Evolutionary conservation across 768 basidiomycete genomes (phyloP).

Genomic region (Gymnopilus junonius): DNA sequence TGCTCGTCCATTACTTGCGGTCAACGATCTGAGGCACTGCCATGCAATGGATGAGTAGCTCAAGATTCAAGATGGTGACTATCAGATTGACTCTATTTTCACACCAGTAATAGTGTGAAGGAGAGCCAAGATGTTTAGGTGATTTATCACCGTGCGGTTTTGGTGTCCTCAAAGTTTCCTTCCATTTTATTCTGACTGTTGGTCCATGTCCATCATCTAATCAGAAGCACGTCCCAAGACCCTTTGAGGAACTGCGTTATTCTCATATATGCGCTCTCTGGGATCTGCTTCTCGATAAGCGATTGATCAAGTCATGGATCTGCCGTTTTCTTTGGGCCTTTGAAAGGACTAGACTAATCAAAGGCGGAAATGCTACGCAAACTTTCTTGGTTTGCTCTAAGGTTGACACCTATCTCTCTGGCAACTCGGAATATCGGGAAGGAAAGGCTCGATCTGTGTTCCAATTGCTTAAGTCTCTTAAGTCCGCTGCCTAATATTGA

Average conservation of each 20-base stretch:
- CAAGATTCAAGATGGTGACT: neutral
- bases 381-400: neutral
- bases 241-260: neutral
- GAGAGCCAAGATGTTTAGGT: slow-evolving; percentile 2
- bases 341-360: slow-evolving; percentile 13
- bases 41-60: neutral
- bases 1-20: neutral
- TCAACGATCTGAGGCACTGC: neutral
- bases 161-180: slow-evolving; percentile 3
- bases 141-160: slow-evolving; percentile 24
- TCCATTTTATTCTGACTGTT: slow-evolving; percentile 11
- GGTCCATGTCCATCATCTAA: neutral
- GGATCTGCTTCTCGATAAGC: slow-evolving; percentile 6
- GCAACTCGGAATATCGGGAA: neutral
- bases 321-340: neutral
- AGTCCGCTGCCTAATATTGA: slow-evolving; percentile 10
- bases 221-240: neutral
- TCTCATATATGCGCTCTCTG: neutral
- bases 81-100: neutral
- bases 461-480: slow-evolving; percentile 1
- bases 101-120: slow-evolving; percentile 1
- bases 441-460: neutral
- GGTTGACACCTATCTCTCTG: neutral
- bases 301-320: neutral
- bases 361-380: slow-evolving; percentile 17